A percentile compares a stretch with the other conserved stretches of the same genome.
phyloP scores from a whole-genome alignment of 306 rosid genomes.

The Fagus crenata region DNA sequence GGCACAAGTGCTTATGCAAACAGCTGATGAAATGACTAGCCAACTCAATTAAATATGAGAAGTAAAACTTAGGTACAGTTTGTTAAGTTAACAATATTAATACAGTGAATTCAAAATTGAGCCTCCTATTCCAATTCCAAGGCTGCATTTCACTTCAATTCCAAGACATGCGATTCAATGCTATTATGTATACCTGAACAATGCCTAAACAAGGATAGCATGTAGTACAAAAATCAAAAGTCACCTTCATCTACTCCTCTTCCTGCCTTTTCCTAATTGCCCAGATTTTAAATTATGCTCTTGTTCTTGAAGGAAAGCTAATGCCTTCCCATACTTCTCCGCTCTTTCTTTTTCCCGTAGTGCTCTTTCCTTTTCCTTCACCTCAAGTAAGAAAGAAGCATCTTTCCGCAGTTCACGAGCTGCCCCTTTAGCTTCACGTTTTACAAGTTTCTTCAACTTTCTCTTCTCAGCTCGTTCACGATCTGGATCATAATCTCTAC shows the following conservation, averaged over 20 bases:
- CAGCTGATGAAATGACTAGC: too few species aligned
- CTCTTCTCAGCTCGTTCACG: conserved; percentile 57
- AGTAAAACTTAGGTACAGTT: too few species aligned
- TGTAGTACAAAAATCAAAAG: not conserved
- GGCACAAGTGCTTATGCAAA: too few species aligned
- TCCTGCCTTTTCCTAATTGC: conserved; percentile 83
- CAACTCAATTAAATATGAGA: too few species aligned
- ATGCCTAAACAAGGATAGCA: not conserved
- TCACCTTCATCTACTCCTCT: conserved; percentile 55
- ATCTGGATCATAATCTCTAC: conserved; percentile 88
- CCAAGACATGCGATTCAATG: not conserved
- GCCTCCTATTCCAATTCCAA: not conserved
- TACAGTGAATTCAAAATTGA: not conserved
- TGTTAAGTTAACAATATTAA: too few species aligned
- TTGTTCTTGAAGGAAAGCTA: conserved; percentile 86
- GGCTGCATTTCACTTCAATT: not conserved
- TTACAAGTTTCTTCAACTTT: conserved; percentile 61
- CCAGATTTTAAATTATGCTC: conserved; percentile 88
- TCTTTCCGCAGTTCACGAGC: conserved; percentile 89
- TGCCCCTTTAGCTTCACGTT: conserved; percentile 78
- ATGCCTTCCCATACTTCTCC: conserved; percentile 64
- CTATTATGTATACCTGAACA: not conserved
- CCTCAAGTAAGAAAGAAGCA: conserved; percentile 66
- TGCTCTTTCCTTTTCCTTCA: conserved; percentile 63
- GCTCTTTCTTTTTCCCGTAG: conserved; percentile 58